These are phyloP conservation scores for Entomortierella beljakovae DNA, from an alignment of 192 early-diverging fungal species.

Conservation along the genomic window DNA sequence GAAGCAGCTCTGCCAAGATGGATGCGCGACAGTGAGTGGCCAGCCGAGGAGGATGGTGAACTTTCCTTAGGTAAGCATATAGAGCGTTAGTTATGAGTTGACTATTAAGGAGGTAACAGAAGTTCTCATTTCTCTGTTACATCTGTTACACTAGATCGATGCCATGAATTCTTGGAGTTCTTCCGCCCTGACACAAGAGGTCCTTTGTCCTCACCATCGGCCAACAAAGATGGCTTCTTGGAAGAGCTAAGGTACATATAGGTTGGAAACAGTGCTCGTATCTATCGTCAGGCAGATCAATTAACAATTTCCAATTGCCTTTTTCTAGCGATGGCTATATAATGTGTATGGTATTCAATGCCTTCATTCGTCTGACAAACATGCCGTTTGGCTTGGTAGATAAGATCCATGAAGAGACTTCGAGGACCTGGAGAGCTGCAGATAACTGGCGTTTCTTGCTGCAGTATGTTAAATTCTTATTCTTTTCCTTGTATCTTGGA, in stretches of 20 bases:
- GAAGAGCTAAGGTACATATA: conserved; percentile 54
- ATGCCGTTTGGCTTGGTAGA: conserved; percentile 69
- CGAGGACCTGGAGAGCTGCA: conserved; percentile 63
- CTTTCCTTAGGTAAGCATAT: conserved; percentile 19
- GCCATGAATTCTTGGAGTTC: conserved; percentile 62
- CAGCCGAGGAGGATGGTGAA: neutral
- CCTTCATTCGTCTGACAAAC: conserved; percentile 60
- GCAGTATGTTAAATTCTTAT: conserved; percentile 52
- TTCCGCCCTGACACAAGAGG: conserved; percentile 41
- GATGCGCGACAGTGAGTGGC: conserved; percentile 22
- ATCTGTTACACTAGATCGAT: conserved; percentile 50
- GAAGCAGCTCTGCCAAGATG: conserved; percentile 45
- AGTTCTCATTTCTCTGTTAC: too few species aligned
- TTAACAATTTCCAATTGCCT: neutral
- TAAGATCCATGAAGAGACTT: conserved; percentile 65
- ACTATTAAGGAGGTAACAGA: too few species aligned
- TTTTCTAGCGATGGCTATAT: conserved; percentile 59
- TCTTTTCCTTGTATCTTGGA: neutral
- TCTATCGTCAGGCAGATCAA: too few species aligned
- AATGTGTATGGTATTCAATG: conserved; percentile 64
- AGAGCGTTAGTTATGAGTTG: too few species aligned
- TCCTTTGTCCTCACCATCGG: conserved; percentile 22
- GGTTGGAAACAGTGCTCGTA: neutral
- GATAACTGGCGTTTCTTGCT: conserved; percentile 70
- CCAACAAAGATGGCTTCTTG: conserved; percentile 59